These are phyloP conservation scores for Microbotryomycetes sp. DNA, from an alignment of 1,284 basidiomycete genomes.

Conservation along the genomic window DNA sequence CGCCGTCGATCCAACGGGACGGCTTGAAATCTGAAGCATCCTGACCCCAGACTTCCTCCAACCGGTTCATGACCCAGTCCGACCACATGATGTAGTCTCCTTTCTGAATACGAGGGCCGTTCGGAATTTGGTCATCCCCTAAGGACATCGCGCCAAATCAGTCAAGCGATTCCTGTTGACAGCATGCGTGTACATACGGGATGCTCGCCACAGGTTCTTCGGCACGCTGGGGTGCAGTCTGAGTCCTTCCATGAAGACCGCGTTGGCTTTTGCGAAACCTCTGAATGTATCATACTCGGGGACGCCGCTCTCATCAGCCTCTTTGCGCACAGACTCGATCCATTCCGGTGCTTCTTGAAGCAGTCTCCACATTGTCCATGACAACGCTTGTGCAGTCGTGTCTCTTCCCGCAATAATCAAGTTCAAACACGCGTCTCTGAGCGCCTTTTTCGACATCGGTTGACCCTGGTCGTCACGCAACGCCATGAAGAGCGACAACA, in stretches of 20 bases:
- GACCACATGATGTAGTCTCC: conserved; percentile 25
- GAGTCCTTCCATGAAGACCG: conserved; percentile 26
- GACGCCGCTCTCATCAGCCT: conserved; percentile 7
- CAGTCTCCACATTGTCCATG: neutral
- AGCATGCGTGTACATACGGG: too few relatives aligned
- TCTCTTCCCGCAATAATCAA: conserved; percentile 26
- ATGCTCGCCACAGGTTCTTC: conserved; percentile 16
- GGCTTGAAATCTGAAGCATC: conserved; percentile 31
- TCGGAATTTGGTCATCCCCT: conserved; percentile 27
- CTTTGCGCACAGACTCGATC: neutral
- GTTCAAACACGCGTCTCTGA: conserved; percentile 19
- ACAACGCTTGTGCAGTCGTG: neutral
- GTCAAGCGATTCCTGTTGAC: neutral
- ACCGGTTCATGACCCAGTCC: conserved; percentile 29
- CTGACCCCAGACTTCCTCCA: conserved; percentile 21
- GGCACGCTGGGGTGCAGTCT: conserved; percentile 23
- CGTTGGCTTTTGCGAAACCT: conserved; percentile 8
- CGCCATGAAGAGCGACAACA: neutral
- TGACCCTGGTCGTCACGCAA: neutral
- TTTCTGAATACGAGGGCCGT: conserved; percentile 25
- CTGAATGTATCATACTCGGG: conserved; percentile 20
- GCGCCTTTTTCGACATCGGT: neutral
- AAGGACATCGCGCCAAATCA: conserved; percentile 6
- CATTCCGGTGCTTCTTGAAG: neutral
- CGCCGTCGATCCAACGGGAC: conserved; percentile 27